Evolutionary conservation across 1,284 basidiomycete genomes (phyloP).

Genomic region (Wallemia mellicola): DNA sequence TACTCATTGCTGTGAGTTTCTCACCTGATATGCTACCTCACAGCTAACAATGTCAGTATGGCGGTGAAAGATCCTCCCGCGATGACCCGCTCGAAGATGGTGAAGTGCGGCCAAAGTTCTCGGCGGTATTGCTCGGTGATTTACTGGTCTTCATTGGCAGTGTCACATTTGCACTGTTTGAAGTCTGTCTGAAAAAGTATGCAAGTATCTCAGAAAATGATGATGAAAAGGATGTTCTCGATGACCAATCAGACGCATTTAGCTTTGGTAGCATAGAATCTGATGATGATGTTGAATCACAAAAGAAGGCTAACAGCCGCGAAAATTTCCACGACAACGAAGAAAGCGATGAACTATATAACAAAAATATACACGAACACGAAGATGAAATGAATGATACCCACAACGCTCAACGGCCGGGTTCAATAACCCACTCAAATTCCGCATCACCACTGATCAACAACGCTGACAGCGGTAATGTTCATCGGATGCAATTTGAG

Average conservation of each 20-base stretch:
- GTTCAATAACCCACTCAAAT: background rate
- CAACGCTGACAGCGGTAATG: constrained; percentile 9
- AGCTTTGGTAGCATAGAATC: background rate
- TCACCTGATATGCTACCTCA: no score
- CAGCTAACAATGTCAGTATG: no score
- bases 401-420: background rate
- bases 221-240: background rate
- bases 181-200: constrained; percentile 48
- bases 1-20: no score
- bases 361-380: constrained; percentile 3
- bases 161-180: constrained; percentile 23
- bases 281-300: background rate
- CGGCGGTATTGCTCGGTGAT: constrained; percentile 39
- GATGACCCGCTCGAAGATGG: background rate
- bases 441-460: background rate
- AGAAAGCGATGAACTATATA: constrained; percentile 1
- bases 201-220: constrained; percentile 26
- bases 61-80: background rate
- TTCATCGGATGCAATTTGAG: background rate
- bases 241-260: constrained; percentile 3
- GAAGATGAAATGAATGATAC: constrained; percentile 1
- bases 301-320: background rate
- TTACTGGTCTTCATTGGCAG: constrained; percentile 37
- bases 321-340: constrained; percentile 4
- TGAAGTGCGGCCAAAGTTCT: constrained; percentile 2